These are phyloP conservation scores for Acanthamoeba triangularis DNA, from an alignment of 208 protist species.

Conservation along the genomic window DNA sequence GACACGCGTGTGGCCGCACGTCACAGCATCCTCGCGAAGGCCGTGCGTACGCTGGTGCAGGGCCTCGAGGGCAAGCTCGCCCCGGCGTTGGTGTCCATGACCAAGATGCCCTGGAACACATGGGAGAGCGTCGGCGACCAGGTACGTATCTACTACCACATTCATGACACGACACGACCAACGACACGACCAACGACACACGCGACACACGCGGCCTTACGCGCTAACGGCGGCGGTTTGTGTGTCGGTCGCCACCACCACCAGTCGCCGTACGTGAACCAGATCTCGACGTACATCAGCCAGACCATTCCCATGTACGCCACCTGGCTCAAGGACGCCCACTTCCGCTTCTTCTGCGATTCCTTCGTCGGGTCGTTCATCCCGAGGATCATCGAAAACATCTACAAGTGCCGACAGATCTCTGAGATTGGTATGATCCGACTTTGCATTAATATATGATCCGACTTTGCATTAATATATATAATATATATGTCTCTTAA, in stretches of 20 bases:
- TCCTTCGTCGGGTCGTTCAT: constrained; percentile 77
- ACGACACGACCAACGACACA: too few relatives aligned
- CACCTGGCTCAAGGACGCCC: constrained; percentile 36
- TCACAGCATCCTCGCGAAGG: constrained; percentile 58
- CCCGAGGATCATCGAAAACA: constrained; percentile 72
- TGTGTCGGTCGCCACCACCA: constrained; percentile 2
- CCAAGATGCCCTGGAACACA: constrained; percentile 76
- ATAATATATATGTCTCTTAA: too few relatives aligned
- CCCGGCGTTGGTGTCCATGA: constrained; percentile 81
- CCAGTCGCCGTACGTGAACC: constrained; percentile 83
- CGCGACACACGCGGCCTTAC: too few relatives aligned
- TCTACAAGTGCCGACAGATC: constrained; percentile 83
- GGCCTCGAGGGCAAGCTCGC: constrained; percentile 68
- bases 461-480: too few relatives aligned
- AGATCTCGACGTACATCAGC: constrained; percentile 73
- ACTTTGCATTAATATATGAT: too few relatives aligned
- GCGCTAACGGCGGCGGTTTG: constrained; percentile 4
- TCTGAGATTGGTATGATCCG: constrained; percentile 83
- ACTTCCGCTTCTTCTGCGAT: constrained; percentile 83
- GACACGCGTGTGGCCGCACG: too few relatives aligned
- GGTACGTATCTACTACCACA: constrained; percentile 42
- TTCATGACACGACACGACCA: too few relatives aligned
- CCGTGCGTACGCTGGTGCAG: constrained; percentile 53
- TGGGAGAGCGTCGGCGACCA: constrained; percentile 80
- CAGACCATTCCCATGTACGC: neutral